A percentile compares a stretch with the other conserved stretches of the same genome.
Conservation (phyloP, 2,329 filamentous ascomycete genomes). For the Talaromyces sp. region DNA sequence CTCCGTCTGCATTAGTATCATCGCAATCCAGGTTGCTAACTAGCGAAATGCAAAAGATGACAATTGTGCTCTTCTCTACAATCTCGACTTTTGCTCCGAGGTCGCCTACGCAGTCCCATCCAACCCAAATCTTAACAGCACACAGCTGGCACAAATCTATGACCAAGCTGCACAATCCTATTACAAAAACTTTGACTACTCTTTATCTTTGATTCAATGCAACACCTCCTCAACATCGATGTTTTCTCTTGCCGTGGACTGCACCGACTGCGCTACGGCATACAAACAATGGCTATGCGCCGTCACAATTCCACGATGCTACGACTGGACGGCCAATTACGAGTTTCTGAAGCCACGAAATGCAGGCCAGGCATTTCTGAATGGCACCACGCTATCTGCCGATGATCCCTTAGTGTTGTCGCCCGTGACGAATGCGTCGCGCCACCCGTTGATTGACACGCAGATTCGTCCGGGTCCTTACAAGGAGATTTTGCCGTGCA, state of each 20-base stretch:
- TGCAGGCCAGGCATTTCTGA: constrained; percentile 63
- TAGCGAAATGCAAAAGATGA: constrained; percentile 50
- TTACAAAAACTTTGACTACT: constrained; percentile 75
- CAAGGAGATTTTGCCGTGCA: constrained; percentile 84
- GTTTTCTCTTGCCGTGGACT: constrained; percentile 76
- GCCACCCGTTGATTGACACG: constrained; percentile 68
- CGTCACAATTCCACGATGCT: constrained; percentile 85
- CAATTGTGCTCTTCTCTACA: constrained; percentile 80
- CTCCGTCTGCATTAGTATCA: background rate
- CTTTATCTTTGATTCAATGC: constrained; percentile 78
- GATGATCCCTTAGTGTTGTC: constrained; percentile 28
- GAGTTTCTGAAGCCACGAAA: constrained; percentile 64
- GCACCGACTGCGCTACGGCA: constrained; percentile 67
- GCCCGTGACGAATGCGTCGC: constrained; percentile 52
- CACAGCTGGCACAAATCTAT: constrained; percentile 65
- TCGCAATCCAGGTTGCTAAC: background rate
- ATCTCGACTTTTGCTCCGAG: constrained; percentile 82
- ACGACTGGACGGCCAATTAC: constrained; percentile 63
- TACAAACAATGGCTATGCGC: constrained; percentile 97
- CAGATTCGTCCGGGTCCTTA: constrained; percentile 78
- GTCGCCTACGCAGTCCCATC: constrained; percentile 88
- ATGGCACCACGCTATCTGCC: constrained; percentile 54
- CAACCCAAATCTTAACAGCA: constrained; percentile 61
- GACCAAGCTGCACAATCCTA: constrained; percentile 65
- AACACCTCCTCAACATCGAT: constrained; percentile 65